These are phyloP conservation scores for Cotoneaster glaucophyllus DNA, from an alignment of 306 rosid genomes.

Conservation along the genomic window DNA sequence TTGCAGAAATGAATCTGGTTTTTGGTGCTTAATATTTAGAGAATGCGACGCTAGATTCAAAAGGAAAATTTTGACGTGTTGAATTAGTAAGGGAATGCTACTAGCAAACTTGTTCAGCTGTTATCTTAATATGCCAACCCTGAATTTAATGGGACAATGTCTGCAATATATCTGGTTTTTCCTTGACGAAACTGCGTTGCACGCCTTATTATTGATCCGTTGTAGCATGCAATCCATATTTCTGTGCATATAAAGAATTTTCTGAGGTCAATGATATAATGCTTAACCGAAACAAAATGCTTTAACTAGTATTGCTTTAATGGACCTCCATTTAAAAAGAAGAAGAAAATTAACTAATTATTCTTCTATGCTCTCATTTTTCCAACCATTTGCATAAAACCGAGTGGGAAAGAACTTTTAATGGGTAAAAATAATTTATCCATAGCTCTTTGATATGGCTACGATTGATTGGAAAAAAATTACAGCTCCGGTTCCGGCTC, in stretches of 20 bases:
- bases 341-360: background rate
- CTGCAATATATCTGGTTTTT: background rate
- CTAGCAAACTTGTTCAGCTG: background rate
- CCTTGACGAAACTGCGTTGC: background rate
- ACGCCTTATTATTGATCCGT: background rate
- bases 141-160: background rate
- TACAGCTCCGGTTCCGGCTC: constrained; percentile 58
- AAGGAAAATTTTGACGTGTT: background rate
- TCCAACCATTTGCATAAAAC: too few species aligned
- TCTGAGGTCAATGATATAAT: background rate
- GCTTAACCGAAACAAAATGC: background rate
- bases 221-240: background rate
- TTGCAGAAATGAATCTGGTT: background rate
- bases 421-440: background rate
- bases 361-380: background rate
- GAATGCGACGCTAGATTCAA: background rate
- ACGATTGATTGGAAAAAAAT: background rate
- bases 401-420: too few species aligned
- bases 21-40: background rate
- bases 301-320: background rate
- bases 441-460: background rate
- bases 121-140: background rate
- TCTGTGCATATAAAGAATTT: background rate
- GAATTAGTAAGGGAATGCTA: background rate
- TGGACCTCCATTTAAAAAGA: background rate